phyloP scores from a whole-genome alignment of 495 filamentous ascomycete genomes.

The Acidomyces sp. region DNA sequence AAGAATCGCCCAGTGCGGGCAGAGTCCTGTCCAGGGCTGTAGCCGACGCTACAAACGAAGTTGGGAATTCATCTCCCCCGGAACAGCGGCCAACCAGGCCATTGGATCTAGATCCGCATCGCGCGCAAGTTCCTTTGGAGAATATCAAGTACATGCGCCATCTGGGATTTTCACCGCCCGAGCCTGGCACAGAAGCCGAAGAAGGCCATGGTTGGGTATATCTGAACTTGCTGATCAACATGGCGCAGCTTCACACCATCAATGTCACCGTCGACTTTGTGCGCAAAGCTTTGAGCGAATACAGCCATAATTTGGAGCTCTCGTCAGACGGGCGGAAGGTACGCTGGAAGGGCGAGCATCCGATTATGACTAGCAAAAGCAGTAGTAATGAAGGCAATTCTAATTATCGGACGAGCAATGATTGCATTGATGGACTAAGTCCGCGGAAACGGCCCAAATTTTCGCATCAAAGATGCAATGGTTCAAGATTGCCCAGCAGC shows the following conservation, averaged over 20 bases:
- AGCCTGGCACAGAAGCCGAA: conserved; percentile 34
- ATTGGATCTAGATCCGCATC: conserved; percentile 55
- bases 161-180: conserved; percentile 47
- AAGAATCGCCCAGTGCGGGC: neutral
- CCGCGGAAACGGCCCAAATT: conserved; percentile 13
- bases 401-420: too few relatives aligned
- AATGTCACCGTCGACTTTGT: conserved; percentile 65
- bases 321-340: conserved; percentile 61
- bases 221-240: conserved; percentile 65
- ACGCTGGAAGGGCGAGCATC: conserved; percentile 53
- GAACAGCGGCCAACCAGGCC: conserved; percentile 63
- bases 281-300: conserved; percentile 48
- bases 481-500: neutral
- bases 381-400: conserved; percentile 28
- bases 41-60: conserved; percentile 8
- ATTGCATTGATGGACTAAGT: conserved; percentile 1
- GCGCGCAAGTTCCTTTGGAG: conserved; percentile 51
- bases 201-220: conserved; percentile 58
- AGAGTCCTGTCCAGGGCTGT: too few relatives aligned
- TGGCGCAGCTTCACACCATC: conserved; percentile 67
- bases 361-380: conserved; percentile 43
- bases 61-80: conserved; percentile 7
- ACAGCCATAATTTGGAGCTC: conserved; percentile 57
- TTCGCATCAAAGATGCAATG: neutral
- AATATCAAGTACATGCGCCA: conserved; percentile 66